phyloP scores from a whole-genome alignment of 1,284 basidiomycete species.

The Tylopilus sp. region DNA sequence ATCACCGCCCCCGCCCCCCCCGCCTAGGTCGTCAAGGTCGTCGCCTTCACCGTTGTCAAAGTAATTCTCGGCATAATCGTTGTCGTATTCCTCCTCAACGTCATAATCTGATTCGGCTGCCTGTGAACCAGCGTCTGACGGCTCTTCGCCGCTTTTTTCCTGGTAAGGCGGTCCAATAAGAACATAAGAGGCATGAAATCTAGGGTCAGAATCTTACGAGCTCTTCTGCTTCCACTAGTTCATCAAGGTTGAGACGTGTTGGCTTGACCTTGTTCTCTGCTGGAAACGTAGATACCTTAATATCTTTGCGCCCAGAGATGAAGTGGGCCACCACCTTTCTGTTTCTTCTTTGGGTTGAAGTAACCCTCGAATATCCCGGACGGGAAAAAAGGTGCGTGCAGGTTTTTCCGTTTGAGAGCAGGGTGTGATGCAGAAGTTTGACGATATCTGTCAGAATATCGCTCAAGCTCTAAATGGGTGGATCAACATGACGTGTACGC shows the following conservation, averaged over 20 bases:
- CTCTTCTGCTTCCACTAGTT: conserved; percentile 61
- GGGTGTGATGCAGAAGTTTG: conserved; percentile 57
- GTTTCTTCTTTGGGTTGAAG: conserved; percentile 69
- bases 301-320: neutral
- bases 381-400: conserved; percentile 75
- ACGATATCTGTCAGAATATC: conserved; percentile 79
- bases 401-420: conserved; percentile 60
- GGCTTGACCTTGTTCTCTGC: conserved; percentile 38
- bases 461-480: conserved; percentile 51
- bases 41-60: conserved; percentile 82
- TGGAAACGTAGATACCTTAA: conserved; percentile 11
- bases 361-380: conserved; percentile 69
- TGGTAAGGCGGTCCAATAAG: conserved; percentile 22
- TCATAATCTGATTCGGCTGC: conserved; percentile 69
- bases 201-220: conserved; percentile 39
- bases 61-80: conserved; percentile 82
- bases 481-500: neutral
- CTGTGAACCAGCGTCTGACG: conserved; percentile 61
- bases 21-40: conserved; percentile 70
- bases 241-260: conserved; percentile 58
- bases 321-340: conserved; percentile 40
- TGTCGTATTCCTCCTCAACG: conserved; percentile 80
- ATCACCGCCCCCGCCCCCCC: conserved; percentile 59
- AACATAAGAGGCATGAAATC: neutral
- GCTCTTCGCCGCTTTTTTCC: conserved; percentile 65